Evolutionary conservation across 345 rosid species (phyloP).

Genomic region (Brassica incana): DNA sequence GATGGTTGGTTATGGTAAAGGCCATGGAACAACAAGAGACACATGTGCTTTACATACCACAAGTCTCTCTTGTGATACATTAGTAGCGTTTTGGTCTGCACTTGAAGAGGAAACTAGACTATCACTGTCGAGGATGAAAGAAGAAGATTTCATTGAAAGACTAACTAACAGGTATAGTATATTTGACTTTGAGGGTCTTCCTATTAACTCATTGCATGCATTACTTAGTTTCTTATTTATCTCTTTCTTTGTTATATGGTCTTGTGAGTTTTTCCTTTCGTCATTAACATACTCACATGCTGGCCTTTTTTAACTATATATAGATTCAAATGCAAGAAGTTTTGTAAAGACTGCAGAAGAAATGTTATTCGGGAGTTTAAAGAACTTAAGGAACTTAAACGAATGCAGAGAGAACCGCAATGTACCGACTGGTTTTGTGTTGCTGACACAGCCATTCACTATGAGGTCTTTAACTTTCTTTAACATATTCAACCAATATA

Average conservation of each 20-base stretch:
- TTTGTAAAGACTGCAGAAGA: constrained; percentile 97
- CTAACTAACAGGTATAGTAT: constrained; percentile 56
- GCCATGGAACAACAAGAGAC: constrained; percentile 93
- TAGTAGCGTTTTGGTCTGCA: constrained; percentile 95
- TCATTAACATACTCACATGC: constrained; percentile 6
- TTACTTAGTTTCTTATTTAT: not conserved
- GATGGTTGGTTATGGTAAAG: constrained; percentile 76
- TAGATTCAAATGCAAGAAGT: constrained; percentile 99
- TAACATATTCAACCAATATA: not conserved
- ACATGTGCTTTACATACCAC: constrained; percentile 97
- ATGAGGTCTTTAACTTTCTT: constrained; percentile 58
- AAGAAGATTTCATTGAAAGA: constrained; percentile 98
- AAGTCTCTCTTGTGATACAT: constrained; percentile 91
- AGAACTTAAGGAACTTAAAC: constrained; percentile 96
- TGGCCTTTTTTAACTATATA: constrained; percentile 12
- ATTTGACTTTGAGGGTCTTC: constrained; percentile 11
- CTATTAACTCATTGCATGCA: constrained; percentile 17
- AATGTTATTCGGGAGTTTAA: constrained; percentile 96
- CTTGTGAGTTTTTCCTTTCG: constrained; percentile 13
- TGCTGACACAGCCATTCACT: constrained; percentile 82
- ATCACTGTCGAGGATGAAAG: constrained; percentile 94
- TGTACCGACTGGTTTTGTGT: constrained; percentile 94
- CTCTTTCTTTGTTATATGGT: not conserved
- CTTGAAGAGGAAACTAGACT: constrained; percentile 85
- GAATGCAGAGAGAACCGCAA: constrained; percentile 84